Evolutionary conservation across 169 alveolate species (phyloP).

Genomic region (Cryptosporidium meleagridis): DNA sequence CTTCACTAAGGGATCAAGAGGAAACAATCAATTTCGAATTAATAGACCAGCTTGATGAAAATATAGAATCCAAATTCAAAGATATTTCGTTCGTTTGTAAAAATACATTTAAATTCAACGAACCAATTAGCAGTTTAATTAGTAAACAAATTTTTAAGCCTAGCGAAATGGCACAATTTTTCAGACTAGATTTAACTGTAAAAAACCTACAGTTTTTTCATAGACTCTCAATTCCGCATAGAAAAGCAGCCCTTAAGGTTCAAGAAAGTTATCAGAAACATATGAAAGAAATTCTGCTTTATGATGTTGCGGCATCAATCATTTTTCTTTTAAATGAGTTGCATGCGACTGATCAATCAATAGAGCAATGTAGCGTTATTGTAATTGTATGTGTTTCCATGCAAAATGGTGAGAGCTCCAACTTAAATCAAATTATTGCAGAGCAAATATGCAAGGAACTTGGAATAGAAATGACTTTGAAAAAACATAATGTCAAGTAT

Average conservation of each 20-base stretch:
- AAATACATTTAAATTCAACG: constrained; percentile 27
- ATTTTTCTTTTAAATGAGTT: constrained; percentile 50
- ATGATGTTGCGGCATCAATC: constrained; percentile 54
- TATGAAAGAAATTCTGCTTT: constrained; percentile 6
- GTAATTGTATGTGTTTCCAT: constrained; percentile 11
- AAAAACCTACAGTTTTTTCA: constrained; percentile 19
- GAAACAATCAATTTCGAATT: constrained; percentile 24
- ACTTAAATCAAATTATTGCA: constrained; percentile 11
- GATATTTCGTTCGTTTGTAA: constrained; percentile 37
- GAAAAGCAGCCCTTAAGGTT: constrained; percentile 57
- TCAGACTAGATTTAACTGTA: constrained; percentile 23
- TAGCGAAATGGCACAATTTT: constrained; percentile 24
- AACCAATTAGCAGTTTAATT: background rate
- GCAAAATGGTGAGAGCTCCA: constrained; percentile 1
- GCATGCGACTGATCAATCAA: constrained; percentile 34
- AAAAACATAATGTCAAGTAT: constrained; percentile 11
- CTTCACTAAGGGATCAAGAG: constrained; percentile 26
- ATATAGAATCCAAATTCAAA: constrained; percentile 18
- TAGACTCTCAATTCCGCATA: constrained; percentile 60
- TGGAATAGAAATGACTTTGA: background rate
- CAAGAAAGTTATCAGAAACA: constrained; percentile 44
- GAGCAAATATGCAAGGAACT: constrained; percentile 56
- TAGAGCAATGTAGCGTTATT: constrained; percentile 40
- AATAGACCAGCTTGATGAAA: background rate
- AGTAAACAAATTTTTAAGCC: background rate